A percentile compares a stretch with the other conserved stretches of the same genome.
These are phyloP conservation scores for Westerdykella sp. DNA, from an alignment of 2,329 filamentous ascomycete genomes.

Conservation along the genomic window DNA sequence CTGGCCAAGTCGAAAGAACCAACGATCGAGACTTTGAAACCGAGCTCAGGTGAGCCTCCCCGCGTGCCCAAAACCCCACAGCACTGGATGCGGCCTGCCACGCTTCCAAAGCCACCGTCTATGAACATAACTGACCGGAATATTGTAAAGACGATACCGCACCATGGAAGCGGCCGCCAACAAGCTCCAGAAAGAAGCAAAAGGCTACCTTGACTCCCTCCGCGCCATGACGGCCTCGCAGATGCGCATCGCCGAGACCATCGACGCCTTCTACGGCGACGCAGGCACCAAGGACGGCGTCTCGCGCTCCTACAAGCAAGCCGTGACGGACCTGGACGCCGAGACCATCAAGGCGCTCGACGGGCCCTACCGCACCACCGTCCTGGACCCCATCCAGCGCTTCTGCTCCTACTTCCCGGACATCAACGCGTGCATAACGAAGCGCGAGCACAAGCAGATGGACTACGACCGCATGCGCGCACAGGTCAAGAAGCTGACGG, in stretches of 20 bases:
- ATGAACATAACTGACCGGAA: neutral
- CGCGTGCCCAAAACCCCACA: conserved; percentile 6
- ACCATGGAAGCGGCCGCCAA: conserved; percentile 95
- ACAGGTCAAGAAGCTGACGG: conserved; percentile 92
- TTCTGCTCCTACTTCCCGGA: conserved; percentile 99
- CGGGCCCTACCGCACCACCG: conserved; percentile 88
- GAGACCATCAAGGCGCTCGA: conserved; percentile 98
- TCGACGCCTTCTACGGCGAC: conserved; percentile 98
- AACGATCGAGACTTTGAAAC: conserved; percentile 99
- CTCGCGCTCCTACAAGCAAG: conserved; percentile 94
- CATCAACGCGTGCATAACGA: conserved; percentile 99
- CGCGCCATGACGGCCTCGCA: conserved; percentile 98
- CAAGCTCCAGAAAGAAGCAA: conserved; percentile 93
- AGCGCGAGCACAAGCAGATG: conserved; percentile 95
- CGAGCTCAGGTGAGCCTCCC: conserved; percentile 65
- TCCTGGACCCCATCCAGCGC: conserved; percentile 88
- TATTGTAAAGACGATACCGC: conserved; percentile 67
- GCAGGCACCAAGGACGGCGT: conserved; percentile 92
- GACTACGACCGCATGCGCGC: conserved; percentile 95
- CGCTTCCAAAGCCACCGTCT: neutral
- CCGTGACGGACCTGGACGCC: conserved; percentile 92
- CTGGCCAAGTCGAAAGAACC: conserved; percentile 94
- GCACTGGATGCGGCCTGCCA: conserved; percentile 2
- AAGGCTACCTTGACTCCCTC: conserved; percentile 93
- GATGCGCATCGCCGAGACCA: conserved; percentile 98